Conservation (phyloP, 768 basidiomycete species). For the Sporobolomyces phaffii region DNA sequence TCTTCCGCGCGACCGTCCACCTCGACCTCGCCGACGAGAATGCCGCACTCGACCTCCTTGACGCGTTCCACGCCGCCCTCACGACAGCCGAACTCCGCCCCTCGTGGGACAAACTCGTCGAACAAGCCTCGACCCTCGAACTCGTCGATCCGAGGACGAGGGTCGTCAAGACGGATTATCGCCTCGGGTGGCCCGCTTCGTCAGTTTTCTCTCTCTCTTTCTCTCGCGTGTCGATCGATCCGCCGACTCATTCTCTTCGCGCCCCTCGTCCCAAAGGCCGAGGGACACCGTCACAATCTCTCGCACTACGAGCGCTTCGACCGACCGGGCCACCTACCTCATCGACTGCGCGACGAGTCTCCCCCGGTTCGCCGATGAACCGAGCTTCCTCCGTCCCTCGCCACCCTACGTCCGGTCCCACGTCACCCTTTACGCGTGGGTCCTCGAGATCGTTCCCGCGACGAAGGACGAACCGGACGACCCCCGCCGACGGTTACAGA, state of each 20-base stretch:
- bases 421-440: conserved; percentile 38
- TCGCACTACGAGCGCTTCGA: conserved; percentile 59
- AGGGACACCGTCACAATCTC: conserved; percentile 92
- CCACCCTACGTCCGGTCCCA: conserved; percentile 43
- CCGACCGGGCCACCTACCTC: conserved; percentile 7
- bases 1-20: conserved; percentile 25
- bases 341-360: conserved; percentile 91
- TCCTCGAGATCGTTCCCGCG: conserved; percentile 29
- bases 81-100: conserved; percentile 78
- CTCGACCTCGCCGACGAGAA: background rate
- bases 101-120: conserved; percentile 81
- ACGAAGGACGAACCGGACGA: background rate
- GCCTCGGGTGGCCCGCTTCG: conserved; percentile 95
- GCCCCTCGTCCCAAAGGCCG: conserved; percentile 53
- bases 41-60: conserved; percentile 1
- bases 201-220: conserved; percentile 51
- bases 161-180: conserved; percentile 83
- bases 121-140: conserved; percentile 73
- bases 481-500: background rate
- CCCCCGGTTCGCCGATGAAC: conserved; percentile 52
- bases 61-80: conserved; percentile 68
- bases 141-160: conserved; percentile 77
- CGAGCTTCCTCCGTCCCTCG: conserved; percentile 39
- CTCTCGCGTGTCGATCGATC: background rate
- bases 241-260: no score